Conservation (phyloP, 768 basidiomycete species). For the Psilocybe cubensis region DNA sequence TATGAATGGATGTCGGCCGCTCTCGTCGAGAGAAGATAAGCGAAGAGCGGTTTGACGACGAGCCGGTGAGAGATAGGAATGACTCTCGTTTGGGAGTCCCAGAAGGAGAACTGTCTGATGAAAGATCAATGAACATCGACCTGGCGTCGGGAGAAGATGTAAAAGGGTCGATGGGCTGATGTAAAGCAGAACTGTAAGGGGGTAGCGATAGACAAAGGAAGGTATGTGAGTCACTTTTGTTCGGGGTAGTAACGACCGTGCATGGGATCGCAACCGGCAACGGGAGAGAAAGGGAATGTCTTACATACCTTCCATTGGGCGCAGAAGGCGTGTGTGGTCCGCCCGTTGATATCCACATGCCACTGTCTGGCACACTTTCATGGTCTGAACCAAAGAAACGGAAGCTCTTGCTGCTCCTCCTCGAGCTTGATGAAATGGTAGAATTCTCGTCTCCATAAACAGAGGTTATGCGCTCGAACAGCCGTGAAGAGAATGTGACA, state of each 20-base stretch:
- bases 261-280: not conserved
- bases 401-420: constrained; percentile 17
- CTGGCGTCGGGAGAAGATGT: constrained; percentile 42
- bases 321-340: constrained; percentile 31
- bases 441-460: constrained; percentile 25
- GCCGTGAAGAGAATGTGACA: constrained; percentile 34
- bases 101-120: constrained; percentile 26
- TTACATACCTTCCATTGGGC: constrained; percentile 26
- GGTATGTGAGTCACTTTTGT: not conserved
- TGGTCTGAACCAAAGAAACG: constrained; percentile 15
- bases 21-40: constrained; percentile 22
- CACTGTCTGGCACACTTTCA: constrained; percentile 25
- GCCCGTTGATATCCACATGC: constrained; percentile 38
- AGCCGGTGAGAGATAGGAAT: constrained; percentile 43
- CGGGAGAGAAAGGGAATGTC: not conserved
- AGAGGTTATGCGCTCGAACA: constrained; percentile 35
- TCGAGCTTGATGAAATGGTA: constrained; percentile 16
- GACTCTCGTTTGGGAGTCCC: constrained; percentile 37
- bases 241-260: too few species aligned
- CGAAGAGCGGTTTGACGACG: constrained; percentile 31
- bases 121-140: constrained; percentile 47
- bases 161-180: constrained; percentile 41
- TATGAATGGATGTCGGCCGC: constrained; percentile 28
- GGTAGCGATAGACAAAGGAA: not conserved
- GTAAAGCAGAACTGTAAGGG: constrained; percentile 13